Percentiles rank a stretch among this genome's conserved stretches.
phyloP scores from a whole-genome alignment of 83 land plant genomes.

The Thuja plicata region DNA sequence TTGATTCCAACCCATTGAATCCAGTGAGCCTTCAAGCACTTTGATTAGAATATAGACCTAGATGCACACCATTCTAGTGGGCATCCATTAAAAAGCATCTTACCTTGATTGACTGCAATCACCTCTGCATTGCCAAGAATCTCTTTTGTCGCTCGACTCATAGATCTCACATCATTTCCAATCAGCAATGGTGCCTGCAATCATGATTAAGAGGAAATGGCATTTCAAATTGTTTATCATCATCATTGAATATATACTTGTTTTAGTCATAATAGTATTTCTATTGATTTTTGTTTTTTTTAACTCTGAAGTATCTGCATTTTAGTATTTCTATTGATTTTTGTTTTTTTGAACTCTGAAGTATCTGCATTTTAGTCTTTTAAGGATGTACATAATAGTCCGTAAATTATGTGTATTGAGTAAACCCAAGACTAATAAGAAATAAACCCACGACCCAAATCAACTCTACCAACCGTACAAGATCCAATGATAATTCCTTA shows the following conservation, averaged over 20 bases:
- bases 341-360: no score
- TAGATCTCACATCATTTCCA: conserved; percentile 60
- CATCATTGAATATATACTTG: not conserved
- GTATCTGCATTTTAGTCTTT: no score
- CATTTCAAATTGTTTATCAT: not conserved
- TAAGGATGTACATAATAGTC: no score
- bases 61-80: not conserved
- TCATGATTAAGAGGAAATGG: not conserved
- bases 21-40: not conserved
- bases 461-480: no score
- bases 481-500: not conserved
- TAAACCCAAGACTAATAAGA: no score
- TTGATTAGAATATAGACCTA: not conserved
- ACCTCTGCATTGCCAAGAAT: conserved; percentile 58
- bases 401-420: no score
- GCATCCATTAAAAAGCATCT: not conserved
- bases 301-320: no score
- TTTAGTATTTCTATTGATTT: no score
- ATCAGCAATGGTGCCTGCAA: conserved; percentile 64
- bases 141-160: conserved; percentile 29
- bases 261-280: no score
- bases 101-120: conserved; percentile 75
- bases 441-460: no score
- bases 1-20: not conserved
- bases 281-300: no score